Percentiles rank a stretch among this genome's conserved stretches.
These are phyloP conservation scores for Cinnamomum micranthum DNA, from an alignment of 164 flowering plant genomes.

Conservation along the genomic window DNA sequence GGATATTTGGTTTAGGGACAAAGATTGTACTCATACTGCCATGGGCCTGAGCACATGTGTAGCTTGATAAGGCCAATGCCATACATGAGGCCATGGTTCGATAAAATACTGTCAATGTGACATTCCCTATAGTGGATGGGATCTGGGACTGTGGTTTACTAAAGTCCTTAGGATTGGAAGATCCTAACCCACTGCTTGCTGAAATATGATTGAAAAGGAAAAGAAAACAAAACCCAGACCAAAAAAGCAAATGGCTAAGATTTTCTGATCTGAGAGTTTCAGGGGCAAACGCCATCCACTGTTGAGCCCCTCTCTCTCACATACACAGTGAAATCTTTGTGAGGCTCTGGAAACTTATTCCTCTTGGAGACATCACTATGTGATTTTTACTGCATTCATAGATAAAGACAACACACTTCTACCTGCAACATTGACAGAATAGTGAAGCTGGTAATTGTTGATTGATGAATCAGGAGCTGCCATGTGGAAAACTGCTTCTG, in stretches of 20 bases:
- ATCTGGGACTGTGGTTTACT: no score
- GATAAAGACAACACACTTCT: neutral
- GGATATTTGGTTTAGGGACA: neutral
- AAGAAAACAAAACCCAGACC: neutral
- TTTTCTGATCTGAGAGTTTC: neutral
- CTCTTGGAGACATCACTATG: neutral
- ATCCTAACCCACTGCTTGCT: neutral
- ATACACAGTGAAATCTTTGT: neutral
- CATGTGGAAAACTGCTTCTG: conserved; percentile 93
- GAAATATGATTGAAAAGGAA: neutral
- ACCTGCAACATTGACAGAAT: conserved; percentile 95
- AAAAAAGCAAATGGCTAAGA: neutral
- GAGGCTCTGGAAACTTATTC: neutral
- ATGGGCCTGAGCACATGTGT: neutral
- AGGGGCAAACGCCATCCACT: neutral
- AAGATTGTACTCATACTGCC: neutral
- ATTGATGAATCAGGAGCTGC: conserved; percentile 99
- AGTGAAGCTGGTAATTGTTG: conserved; percentile 74
- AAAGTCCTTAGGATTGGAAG: neutral
- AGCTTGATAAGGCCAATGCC: neutral
- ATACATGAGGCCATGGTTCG: neutral
- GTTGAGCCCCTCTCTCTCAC: neutral
- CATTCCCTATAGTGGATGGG: neutral
- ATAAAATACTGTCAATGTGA: neutral
- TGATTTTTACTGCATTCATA: neutral